A percentile compares a stretch with the other conserved stretches of the same genome.
phyloP scores from a whole-genome alignment of 148 eudicot genomes.

The Camellia lanceoleosa region DNA sequence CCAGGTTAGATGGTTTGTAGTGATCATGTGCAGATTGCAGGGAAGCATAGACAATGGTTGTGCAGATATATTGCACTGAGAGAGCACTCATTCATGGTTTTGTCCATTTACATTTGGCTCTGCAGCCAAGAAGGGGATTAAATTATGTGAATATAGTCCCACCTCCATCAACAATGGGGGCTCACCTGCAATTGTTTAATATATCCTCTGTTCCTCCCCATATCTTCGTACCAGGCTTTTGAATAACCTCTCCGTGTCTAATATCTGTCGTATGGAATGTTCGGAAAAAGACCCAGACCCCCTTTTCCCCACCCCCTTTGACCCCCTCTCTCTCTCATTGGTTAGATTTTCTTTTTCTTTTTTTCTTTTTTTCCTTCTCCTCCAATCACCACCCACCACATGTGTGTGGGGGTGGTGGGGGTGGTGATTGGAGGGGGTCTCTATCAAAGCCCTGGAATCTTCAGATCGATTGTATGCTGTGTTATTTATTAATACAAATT shows the following conservation, averaged over 20 bases:
- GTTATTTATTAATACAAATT: slow-evolving; percentile 2
- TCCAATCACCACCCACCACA: too few relatives aligned
- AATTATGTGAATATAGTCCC: slow-evolving; percentile 14
- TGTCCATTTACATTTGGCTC: neutral
- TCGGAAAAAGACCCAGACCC: too few relatives aligned
- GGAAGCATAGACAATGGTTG: slow-evolving; percentile 9
- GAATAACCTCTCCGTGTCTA: neutral
- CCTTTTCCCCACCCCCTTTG: too few relatives aligned
- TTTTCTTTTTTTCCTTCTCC: too few relatives aligned
- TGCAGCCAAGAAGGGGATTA: neutral
- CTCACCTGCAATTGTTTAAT: slow-evolving; percentile 18
- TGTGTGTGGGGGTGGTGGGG: too few relatives aligned
- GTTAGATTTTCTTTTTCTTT: too few relatives aligned
- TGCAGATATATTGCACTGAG: slow-evolving; percentile 16
- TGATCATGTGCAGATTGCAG: slow-evolving; percentile 26
- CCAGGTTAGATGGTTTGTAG: neutral
- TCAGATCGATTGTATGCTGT: neutral
- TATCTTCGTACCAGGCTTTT: slow-evolving; percentile 5
- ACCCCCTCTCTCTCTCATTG: too few relatives aligned
- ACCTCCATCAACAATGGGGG: slow-evolving; percentile 6
- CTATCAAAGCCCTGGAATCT: too few relatives aligned
- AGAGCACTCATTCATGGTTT: slow-evolving; percentile 16
- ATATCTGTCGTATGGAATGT: slow-evolving; percentile 3
- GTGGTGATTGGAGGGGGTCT: too few relatives aligned
- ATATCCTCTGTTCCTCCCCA: slow-evolving; percentile 12